phyloP scores from a whole-genome alignment of 2,329 filamentous ascomycete species.

The Penicillium sp. region DNA sequence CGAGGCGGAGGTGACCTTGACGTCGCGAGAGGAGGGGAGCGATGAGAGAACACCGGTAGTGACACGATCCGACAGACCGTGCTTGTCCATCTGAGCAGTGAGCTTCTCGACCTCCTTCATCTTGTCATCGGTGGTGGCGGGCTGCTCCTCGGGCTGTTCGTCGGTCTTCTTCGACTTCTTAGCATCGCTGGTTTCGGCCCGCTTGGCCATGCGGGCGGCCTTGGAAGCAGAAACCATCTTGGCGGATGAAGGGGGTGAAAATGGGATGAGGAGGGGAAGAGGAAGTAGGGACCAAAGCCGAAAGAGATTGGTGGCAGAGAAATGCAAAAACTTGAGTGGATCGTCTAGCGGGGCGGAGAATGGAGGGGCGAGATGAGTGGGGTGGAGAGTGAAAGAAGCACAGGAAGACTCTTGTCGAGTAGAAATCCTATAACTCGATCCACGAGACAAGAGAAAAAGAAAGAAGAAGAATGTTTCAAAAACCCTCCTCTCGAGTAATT shows the following conservation, averaged over 20 bases:
- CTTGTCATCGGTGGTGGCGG: conserved; percentile 66
- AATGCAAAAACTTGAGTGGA: conserved; percentile 32
- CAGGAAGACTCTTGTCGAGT: conserved; percentile 41
- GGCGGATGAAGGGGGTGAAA: conserved; percentile 18
- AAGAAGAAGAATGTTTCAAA: conserved; percentile 1
- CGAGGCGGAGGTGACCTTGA: conserved; percentile 91
- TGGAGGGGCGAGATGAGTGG: conserved; percentile 24
- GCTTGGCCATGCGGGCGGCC: conserved; percentile 62
- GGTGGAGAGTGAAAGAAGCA: conserved; percentile 8
- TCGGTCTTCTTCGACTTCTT: conserved; percentile 56
- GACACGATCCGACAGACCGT: conserved; percentile 93
- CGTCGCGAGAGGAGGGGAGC: conserved; percentile 76
- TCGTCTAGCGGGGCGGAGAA: conserved; percentile 28
- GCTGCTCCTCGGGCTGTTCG: conserved; percentile 58
- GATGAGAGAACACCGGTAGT: conserved; percentile 95
- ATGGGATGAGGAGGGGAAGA: conserved; percentile 6
- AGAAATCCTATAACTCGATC: conserved; percentile 12
- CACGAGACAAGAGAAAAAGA: conserved; percentile 2
- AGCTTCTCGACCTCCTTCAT: conserved; percentile 78
- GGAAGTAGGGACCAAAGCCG: conserved; percentile 10
- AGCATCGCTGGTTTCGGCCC: conserved; percentile 58
- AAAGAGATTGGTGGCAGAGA: conserved; percentile 28
- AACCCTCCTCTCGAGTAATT: not conserved
- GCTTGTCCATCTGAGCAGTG: conserved; percentile 87
- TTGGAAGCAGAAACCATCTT: conserved; percentile 64